Evolutionary conservation across 768 basidiomycete genomes (phyloP), one percentile per base, ranked within the genome.

Genomic region (Asterophora lycoperdoides): DNA sequence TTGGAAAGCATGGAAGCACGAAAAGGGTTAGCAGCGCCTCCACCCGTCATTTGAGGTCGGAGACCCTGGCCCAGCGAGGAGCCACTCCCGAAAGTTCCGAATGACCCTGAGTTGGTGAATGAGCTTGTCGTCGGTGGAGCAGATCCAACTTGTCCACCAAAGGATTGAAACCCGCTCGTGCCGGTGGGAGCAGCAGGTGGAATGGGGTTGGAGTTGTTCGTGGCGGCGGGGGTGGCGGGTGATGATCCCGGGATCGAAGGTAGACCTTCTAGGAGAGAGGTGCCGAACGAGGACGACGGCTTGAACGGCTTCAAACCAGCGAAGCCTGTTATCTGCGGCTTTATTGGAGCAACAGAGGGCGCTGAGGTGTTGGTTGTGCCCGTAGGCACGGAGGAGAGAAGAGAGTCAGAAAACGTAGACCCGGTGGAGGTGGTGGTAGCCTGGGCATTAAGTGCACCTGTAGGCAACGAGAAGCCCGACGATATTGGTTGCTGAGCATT

Each of bases 281-380:
- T 82, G 26, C 90, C 90, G 60, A 93, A 93, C 35, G 79, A 83
- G 2, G 84, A 86, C 2, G 83, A 76, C 2, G 90, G 90, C 59
- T 90, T 89, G 74, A 93, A 93, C 5, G 86, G 79, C 61, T 86
- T 89, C 55, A 90, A 63, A 5, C 83, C 84, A 19, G 75, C 70
- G 34, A 78, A 74, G 3, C 79, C 79, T 14, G 78, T 79, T 20
- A 70, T 54, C 44, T 80, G 79, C 5, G 76, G 62, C 49, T 73
- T 71, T 28, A 78, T 43, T 8, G 64, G 59, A 9, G 62, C 49
- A 5, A 59, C 50, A 15, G 66, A 63, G 8, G 59, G 52, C 37
- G 57, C 53, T 15, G 58, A 56, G n/a, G 62, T 51, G 19, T 57
- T 58, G 8, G 61, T 61, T 9, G 69, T 64, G 14, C 78, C 78